Evolutionary conservation across 1,284 basidiomycete genomes (phyloP), one percentile per base, ranked within the genome.

Genomic region (Apiotrichum porosum): DNA sequence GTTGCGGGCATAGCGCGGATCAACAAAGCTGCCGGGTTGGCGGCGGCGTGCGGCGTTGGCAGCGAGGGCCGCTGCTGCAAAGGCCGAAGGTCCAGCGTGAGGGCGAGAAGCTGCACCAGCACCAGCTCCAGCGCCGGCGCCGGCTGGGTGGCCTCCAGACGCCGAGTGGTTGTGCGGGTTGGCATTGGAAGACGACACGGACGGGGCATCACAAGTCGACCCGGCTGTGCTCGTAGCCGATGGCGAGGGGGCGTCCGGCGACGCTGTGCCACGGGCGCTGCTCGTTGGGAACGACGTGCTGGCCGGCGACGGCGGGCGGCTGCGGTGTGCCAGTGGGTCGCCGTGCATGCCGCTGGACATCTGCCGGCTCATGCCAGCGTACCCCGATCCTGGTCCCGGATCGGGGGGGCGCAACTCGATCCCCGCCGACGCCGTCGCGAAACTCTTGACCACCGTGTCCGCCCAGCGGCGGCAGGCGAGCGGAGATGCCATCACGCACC

Each of bases 1-100:
- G 31, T 51, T 49, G 26, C 47, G 49, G 6, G 34, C 46, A 28
- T 59, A 55, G 26, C 60, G 53, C n/a, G 62, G 60, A 38, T 64
- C 60, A 10, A 32, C 23, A 39, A 44, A 49, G 1, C 43, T 37
- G 32, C 18, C 28, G 14, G 23, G 28, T 8, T 36, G 31, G n/a
- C 41, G 22, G 23, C 24, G 17, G 30, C 31, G 37, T 21, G 19
- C n/a, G n/a, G 42, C 37, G 2, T 42, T 28, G 15, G 23, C 30
- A 4, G 35, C 31, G 5, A 14, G 13, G 4, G 35, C 34, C 15
- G 38, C 19, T 9, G 18, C 17, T 13, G 26, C 35, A 15, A 15
- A 8, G 17, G 28, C 12, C 17, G 28, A n/a, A 5, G 28, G n/a
- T n/a, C n/a, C n/a, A n/a, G n/a, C n/a, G n/a, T n/a, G n/a, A n/a